Base-by-base conservation (phyloP, 2,329 filamentous ascomycete species). In the Paecilomyces dactylethromorphus region DNA sequence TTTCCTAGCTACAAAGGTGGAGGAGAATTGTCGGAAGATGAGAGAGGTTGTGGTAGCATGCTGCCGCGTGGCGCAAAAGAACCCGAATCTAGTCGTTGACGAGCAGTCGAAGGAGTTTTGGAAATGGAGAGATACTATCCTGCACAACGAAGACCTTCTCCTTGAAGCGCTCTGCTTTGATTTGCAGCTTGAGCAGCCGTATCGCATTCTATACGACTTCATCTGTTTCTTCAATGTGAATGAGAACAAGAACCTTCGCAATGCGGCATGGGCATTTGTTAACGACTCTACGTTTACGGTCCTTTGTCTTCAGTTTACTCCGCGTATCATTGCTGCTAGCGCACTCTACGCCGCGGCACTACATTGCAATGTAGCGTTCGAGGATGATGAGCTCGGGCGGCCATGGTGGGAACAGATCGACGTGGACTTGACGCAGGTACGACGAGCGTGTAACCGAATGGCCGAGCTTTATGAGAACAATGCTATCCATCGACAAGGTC, bases 51-150 rank as follows among this genome's bases (percentile, higher is more conserved):
- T 99, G 64, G 88, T 97, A 32, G 91, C 92, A 1, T 94, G 96
- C 67, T 94, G 92, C 60, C 91, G 93, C 64, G 91, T 97, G 21
- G 94, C 93, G 29, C 92, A 97, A 74, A 97, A 99, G 78, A 93
- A 97, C 66, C 82, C 91, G 1, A 90, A 91, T 67, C 84, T 97
- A 60, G 81, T 93, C 57, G 90, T 97, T 56, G 94, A 99, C 71
- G 94, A 97, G 75, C 92, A 97, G 74, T 95, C 90, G 65, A 97
- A 97, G 70, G 94, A 99, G 71, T 99, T 94, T 72, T 99, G 94
- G 94, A 86, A 90, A 69, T 99, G 94, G 94, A 86, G 92, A 61
- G 94, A 99, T 71, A 94, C 89, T 59, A 96, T 99, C 59, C 79
- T 97, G 13, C 88, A 89, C 64, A 91, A 95, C 70, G 94, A 99